These are phyloP conservation scores for Chalciporus sphaerocephalus DNA, from an alignment of 768 basidiomycete genomes.

Conservation along the genomic window DNA sequence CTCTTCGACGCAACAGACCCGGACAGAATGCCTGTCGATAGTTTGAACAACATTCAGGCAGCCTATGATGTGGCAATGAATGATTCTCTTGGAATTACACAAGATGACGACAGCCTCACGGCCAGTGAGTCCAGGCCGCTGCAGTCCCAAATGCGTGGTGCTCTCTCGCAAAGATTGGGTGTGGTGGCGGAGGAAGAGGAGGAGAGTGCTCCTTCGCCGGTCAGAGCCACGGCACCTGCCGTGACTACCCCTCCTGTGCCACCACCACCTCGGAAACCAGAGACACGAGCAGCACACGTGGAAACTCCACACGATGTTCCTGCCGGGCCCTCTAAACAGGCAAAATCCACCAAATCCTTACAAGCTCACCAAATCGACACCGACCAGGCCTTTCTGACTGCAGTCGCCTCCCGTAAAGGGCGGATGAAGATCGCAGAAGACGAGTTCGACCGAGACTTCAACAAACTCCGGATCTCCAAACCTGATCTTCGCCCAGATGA, in stretches of 20 bases:
- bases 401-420: slow-evolving; percentile 66
- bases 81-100: slow-evolving; percentile 12
- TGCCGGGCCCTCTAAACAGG: slow-evolving; percentile 2
- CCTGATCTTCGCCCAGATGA: slow-evolving; percentile 50
- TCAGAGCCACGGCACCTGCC: not conserved
- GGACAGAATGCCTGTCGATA: slow-evolving; percentile 34
- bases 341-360: slow-evolving; percentile 4
- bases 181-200: slow-evolving; percentile 54
- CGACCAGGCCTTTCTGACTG: slow-evolving; percentile 67
- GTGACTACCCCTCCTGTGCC: not conserved
- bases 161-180: slow-evolving; percentile 21
- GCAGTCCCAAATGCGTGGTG: slow-evolving; percentile 2
- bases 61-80: slow-evolving; percentile 9
- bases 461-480: slow-evolving; percentile 66
- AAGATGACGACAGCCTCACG: slow-evolving; percentile 21
- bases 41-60: slow-evolving; percentile 10
- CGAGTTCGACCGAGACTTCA: slow-evolving; percentile 75
- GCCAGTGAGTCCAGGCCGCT: slow-evolving; percentile 22
- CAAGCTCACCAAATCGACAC: slow-evolving; percentile 38
- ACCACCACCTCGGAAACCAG: not conserved
- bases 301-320: slow-evolving; percentile 27
- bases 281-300: not conserved
- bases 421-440: slow-evolving; percentile 62
- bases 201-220: slow-evolving; percentile 15
- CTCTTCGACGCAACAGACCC: slow-evolving; percentile 66